Evolutionary conservation across 306 rosid species (phyloP).

Genomic region (Fragaria iinumae): DNA sequence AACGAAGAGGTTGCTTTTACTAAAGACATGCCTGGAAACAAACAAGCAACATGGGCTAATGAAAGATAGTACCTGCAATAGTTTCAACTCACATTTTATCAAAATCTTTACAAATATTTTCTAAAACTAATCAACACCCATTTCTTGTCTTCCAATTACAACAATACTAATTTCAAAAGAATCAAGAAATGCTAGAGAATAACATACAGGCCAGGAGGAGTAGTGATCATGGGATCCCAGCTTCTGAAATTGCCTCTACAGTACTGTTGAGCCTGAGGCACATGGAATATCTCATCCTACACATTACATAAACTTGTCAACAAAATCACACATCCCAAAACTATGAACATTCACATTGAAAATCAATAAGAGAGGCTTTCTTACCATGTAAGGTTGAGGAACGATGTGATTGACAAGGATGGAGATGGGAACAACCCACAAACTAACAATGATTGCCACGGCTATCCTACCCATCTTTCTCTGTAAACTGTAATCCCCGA

Average conservation of each 20-base stretch:
- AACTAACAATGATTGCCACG: constrained; percentile 68
- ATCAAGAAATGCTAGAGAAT: constrained; percentile 11
- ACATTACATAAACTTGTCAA: constrained; percentile 22
- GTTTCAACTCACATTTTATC: background rate
- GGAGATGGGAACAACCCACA: constrained; percentile 72
- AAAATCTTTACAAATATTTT: background rate
- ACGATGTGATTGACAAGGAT: constrained; percentile 57
- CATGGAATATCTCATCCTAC: constrained; percentile 96
- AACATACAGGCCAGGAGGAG: constrained; percentile 94
- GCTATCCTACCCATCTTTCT: constrained; percentile 60
- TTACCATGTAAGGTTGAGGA: constrained; percentile 85
- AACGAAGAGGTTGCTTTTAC: constrained; percentile 47
- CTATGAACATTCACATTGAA: background rate
- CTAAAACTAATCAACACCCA: background rate
- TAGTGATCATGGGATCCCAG: constrained; percentile 98
- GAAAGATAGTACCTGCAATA: constrained; percentile 94
- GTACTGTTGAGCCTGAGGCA: constrained; percentile 74
- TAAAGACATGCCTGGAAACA: constrained; percentile 66
- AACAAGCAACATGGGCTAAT: constrained; percentile 81
- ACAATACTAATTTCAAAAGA: background rate
- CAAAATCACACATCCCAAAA: background rate
- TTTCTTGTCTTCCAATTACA: background rate
- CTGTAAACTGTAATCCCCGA: constrained; percentile 7
- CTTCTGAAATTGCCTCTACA: constrained; percentile 81
- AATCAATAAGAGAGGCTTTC: background rate